Evolutionary conservation across 345 rosid genomes (phyloP).

Genomic region (Syzygium aqueum): DNA sequence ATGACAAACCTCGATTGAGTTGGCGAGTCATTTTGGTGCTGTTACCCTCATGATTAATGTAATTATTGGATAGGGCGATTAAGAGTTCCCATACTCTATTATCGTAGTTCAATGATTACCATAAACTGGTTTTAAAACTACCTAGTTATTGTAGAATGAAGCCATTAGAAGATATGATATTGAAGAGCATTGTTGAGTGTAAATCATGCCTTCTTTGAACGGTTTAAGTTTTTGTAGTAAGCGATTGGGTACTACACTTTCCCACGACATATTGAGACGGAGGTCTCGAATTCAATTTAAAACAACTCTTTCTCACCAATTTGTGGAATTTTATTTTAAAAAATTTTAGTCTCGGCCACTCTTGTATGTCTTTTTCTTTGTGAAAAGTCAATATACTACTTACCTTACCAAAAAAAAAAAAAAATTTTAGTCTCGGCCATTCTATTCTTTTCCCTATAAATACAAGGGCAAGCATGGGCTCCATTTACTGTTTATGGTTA

Average conservation of each 20-base stretch:
- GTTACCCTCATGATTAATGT: background rate
- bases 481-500: background rate
- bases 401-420: too few relatives aligned
- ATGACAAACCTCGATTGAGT: background rate
- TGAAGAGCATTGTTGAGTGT: background rate
- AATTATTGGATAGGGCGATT: background rate
- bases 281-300: background rate
- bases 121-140: background rate
- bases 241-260: background rate
- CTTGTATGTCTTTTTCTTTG: too few relatives aligned
- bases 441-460: background rate
- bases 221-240: background rate
- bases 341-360: background rate
- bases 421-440: background rate
- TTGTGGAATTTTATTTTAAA: background rate
- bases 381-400: too few relatives aligned
- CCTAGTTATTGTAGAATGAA: background rate
- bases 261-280: background rate
- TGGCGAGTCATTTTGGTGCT: background rate
- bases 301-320: background rate
- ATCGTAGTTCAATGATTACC: background rate
- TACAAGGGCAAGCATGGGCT: background rate
- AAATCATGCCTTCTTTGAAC: accelerated
- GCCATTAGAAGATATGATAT: background rate
- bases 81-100: background rate